phyloP scores from a whole-genome alignment of 106 monocot species.

The Dioscorea alata region DNA sequence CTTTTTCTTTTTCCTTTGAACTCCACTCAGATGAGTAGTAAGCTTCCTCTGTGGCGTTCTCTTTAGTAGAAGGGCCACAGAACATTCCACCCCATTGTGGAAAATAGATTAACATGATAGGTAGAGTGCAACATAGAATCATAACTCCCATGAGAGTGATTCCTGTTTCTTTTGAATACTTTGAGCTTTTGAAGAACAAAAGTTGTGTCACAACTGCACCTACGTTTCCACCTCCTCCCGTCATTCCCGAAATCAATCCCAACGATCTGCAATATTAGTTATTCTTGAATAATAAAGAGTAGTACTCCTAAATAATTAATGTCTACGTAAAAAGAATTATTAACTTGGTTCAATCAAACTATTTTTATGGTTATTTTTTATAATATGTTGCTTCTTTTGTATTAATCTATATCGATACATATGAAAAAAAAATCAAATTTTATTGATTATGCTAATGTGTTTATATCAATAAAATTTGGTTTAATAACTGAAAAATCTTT shows the following conservation, averaged over 20 bases:
- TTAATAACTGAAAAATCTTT: no score
- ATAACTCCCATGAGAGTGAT: slow-evolving; percentile 35
- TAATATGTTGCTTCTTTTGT: no score
- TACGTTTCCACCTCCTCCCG: slow-evolving; percentile 37
- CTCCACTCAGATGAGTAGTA: slow-evolving; percentile 77
- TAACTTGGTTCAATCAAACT: no score
- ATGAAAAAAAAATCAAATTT: no score
- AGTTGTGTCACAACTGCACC: slow-evolving; percentile 34
- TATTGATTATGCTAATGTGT: no score
- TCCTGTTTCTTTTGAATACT: slow-evolving; percentile 22
- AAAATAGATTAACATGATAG: slow-evolving; percentile 40
- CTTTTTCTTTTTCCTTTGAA: slow-evolving; percentile 39
- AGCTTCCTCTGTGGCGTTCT: slow-evolving; percentile 13
- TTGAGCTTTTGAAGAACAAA: slow-evolving; percentile 36
- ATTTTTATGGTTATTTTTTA: no score
- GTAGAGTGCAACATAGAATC: slow-evolving; percentile 48
- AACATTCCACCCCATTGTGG: slow-evolving; percentile 58
- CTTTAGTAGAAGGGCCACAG: slow-evolving; percentile 19
- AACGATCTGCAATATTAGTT: slow-evolving; percentile 18
- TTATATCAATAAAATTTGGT: no score
- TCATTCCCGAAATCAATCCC: slow-evolving; percentile 44
- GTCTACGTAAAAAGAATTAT: no score
- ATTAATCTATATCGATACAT: no score
- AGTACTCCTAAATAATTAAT: no score
- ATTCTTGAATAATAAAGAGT: no score